A percentile compares a stretch with the other conserved stretches of the same genome.
These are phyloP conservation scores for Fusarium nygamai DNA, from an alignment of 2,329 filamentous ascomycete species.

Conservation along the genomic window DNA sequence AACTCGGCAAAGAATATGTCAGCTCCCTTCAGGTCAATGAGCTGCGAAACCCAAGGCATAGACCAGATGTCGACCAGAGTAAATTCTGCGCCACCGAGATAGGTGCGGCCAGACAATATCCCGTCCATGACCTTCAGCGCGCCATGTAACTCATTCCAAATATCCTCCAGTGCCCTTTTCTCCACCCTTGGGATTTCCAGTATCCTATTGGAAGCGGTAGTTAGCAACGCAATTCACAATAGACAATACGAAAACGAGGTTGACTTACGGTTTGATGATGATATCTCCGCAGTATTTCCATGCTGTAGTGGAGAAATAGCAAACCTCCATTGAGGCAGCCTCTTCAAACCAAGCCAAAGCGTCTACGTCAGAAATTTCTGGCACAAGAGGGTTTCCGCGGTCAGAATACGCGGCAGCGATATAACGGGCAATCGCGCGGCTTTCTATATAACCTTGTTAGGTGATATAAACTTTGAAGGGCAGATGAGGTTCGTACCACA, in stretches of 20 bases:
- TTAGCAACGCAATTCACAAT: rapidly evolving
- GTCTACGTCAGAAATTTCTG: rapidly evolving
- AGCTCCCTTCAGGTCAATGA: not conserved
- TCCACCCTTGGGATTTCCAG: not conserved
- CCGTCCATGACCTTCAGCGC: not conserved
- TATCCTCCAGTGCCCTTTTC: rapidly evolving
- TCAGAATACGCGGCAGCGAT: not conserved
- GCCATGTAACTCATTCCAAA: rapidly evolving
- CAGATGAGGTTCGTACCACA: no score
- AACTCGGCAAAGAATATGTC: not conserved
- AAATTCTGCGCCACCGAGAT: rapidly evolving
- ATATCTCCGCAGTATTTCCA: not conserved
- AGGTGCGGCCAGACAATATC: not conserved
- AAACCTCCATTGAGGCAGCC: not conserved
- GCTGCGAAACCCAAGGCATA: not conserved
- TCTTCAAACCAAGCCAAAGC: not conserved
- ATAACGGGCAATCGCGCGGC: not conserved
- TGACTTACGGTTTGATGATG: not conserved
- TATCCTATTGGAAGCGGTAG: rapidly evolving
- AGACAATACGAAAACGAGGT: rapidly evolving
- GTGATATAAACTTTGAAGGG: rapidly evolving
- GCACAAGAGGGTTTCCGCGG: not conserved
- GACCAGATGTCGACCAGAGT: rapidly evolving
- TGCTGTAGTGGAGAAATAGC: not conserved
- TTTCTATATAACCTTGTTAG: rapidly evolving